phyloP scores from a whole-genome alignment of 148 eudicot genomes.

The Spergularia marina region DNA sequence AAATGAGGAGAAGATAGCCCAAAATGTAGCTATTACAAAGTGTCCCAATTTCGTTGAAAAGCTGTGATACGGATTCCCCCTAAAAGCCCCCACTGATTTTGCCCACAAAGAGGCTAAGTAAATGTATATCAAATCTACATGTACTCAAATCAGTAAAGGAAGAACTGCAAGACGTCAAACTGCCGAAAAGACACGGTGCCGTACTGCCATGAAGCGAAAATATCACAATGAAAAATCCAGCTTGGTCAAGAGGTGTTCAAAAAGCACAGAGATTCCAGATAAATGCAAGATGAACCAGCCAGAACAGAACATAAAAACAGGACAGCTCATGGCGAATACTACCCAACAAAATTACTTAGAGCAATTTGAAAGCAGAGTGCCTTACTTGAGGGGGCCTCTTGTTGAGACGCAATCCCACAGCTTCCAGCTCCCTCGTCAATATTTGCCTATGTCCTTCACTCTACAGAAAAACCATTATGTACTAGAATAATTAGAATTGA shows the following conservation, averaged over 20 bases:
- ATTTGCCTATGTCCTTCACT: slow-evolving; percentile 99
- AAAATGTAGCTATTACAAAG: no score
- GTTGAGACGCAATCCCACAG: slow-evolving; percentile 96
- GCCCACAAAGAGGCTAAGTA: no score
- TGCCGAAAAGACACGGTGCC: neutral
- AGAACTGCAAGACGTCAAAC: neutral
- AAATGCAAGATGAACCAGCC: neutral
- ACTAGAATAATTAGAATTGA: no score
- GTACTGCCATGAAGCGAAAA: neutral
- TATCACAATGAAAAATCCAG: neutral
- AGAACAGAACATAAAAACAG: neutral
- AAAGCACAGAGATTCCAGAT: neutral
- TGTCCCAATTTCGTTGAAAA: no score
- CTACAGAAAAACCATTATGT: slow-evolving; percentile 35
- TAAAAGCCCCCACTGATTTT: no score
- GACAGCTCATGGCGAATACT: neutral
- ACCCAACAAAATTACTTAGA: neutral
- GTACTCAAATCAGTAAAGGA: slow-evolving; percentile 1
- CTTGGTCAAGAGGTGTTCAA: neutral
- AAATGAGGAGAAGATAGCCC: no score
- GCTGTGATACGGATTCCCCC: no score
- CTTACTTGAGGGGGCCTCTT: slow-evolving; percentile 94
- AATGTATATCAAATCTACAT: neutral
- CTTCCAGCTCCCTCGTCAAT: slow-evolving; percentile 95
- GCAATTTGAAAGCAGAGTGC: neutral